Evolutionary conservation across 768 basidiomycete species (phyloP).

Genomic region (Mycena chlorophos): DNA sequence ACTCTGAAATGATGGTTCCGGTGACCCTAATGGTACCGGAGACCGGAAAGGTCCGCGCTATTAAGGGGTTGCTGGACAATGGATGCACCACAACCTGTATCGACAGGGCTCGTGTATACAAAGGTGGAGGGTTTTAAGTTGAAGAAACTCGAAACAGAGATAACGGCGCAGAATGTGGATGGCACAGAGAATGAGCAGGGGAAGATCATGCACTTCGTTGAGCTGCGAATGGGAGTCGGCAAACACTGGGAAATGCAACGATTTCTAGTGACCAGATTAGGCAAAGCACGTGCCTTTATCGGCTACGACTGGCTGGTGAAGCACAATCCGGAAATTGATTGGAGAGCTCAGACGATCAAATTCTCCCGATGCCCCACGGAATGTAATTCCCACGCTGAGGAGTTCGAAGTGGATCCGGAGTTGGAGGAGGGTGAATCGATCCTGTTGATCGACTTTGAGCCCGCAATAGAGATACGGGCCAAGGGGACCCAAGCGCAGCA

Average conservation of each 20-base stretch:
- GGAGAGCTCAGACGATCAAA: no score
- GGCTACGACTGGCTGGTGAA: no score
- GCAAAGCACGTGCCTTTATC: no score
- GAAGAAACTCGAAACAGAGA: neutral
- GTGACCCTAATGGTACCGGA: neutral
- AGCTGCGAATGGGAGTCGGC: neutral
- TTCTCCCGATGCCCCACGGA: no score
- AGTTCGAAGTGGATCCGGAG: no score
- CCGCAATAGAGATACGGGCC: no score
- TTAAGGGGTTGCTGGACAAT: constrained; percentile 3
- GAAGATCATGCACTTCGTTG: neutral
- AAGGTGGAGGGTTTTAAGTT: constrained; percentile 3
- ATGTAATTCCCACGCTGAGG: no score
- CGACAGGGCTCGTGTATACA: constrained; percentile 4
- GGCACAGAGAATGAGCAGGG: neutral
- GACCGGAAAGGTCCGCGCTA: constrained; percentile 1
- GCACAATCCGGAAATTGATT: no score
- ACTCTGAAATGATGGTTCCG: constrained; percentile 1
- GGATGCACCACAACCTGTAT: constrained; percentile 10
- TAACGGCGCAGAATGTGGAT: neutral
- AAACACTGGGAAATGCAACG: neutral
- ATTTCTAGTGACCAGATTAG: no score
- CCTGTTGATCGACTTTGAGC: no score
- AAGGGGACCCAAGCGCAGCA: no score
- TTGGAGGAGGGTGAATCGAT: no score